Evolutionary conservation across 495 filamentous ascomycete species (phyloP), one percentile per base, ranked within the genome.

Genomic region (Trichoderma virens): DNA sequence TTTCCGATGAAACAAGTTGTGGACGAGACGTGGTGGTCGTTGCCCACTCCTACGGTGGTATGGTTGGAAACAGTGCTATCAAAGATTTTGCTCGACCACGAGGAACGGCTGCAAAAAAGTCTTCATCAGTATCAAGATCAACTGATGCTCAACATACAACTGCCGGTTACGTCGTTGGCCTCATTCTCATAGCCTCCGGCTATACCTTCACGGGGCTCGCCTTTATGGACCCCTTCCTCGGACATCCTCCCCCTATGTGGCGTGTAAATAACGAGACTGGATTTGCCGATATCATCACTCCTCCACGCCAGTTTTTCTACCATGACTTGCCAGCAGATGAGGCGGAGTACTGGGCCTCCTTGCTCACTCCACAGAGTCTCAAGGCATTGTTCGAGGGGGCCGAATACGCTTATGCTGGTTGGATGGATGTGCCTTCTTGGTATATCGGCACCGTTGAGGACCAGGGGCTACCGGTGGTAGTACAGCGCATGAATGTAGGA

Each of bases 41-140:
- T 51, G 20, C 45, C 45, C 45, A 51, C 20, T 51, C 45, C 8
- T 51, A 51, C 45, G 45, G 45, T 51, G 45, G 45, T 8, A 16
- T 51, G 45, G 45, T 51, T 51, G 45, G 45, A 51, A 51, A 51
- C 20, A 51, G 45, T 25, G 45, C n/a, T 20, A 51, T 51, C 45
- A 51, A 51, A 5, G 45, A n/a, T 25, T 51, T 51, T n/a, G 45
- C 45, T 0, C 45, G 45, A 51, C 41, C 41, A 45, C 41, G 41
- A n/a, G 41, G 18, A n/a, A 45, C 41, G 7, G 11, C 41, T 18
- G n/a, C n/a, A 20, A 8, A 25, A n/a, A 51, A 25, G 18, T 20
- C 3, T 7, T 20, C 3, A 9, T 51, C 45, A 51, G 20, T 3
- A 51, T 51, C 16, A 3, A 51, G 45, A 51, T 51, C n/a, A n/a